phyloP scores from a whole-genome alignment of 768 basidiomycete genomes.

The Lentinula lateritia region DNA sequence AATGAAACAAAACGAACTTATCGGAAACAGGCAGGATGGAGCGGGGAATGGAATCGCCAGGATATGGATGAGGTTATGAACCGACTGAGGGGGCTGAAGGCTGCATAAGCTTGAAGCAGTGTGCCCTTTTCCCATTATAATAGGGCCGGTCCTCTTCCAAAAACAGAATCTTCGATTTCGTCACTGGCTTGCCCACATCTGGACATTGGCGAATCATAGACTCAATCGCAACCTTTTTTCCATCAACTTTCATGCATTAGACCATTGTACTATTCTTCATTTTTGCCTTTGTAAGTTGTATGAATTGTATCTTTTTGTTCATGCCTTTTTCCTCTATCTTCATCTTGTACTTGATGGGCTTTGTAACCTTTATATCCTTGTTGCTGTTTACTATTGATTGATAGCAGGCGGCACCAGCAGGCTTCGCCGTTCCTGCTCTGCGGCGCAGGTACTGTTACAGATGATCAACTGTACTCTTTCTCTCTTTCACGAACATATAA shows the following conservation, averaged over 20 bases:
- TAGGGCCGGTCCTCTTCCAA: background rate
- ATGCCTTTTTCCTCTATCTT: background rate
- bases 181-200: background rate
- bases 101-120: background rate
- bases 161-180: background rate
- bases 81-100: constrained; percentile 20
- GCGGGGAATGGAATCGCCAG: constrained; percentile 7
- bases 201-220: background rate
- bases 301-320: background rate
- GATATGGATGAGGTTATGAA: constrained; percentile 11
- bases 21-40: constrained; percentile 6
- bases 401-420: background rate
- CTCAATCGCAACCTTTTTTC: background rate
- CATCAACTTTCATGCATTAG: background rate
- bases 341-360: background rate
- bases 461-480: background rate
- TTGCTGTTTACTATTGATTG: background rate
- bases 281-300: background rate
- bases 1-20: background rate
- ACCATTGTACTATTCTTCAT: background rate
- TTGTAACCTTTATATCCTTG: background rate
- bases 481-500: background rate
- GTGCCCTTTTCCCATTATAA: no score
- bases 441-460: background rate
- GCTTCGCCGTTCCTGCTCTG: background rate